Evolutionary conservation across 2,329 filamentous ascomycete species (phyloP), one percentile per base, ranked within the genome.

Genomic region (Talaromyces marneffei): DNA sequence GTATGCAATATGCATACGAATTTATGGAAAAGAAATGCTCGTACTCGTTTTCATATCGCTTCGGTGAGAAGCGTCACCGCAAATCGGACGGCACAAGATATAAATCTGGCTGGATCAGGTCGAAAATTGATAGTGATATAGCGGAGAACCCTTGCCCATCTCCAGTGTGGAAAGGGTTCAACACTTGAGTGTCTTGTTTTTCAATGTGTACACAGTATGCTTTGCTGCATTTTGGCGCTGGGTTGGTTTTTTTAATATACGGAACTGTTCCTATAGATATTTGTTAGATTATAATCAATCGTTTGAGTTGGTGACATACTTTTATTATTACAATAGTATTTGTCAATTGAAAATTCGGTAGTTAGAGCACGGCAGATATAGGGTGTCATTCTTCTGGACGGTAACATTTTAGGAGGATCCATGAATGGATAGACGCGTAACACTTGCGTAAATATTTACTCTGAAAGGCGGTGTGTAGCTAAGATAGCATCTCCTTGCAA

Each of bases 1-100:
- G 76, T 58, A 72, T 75, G 40, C 75, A 78, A 64, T 77, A 70
- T 64, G 46, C 62, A 14, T 69, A 65, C 35, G 61, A 59, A 3
- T 59, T 44, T 12, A 35, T 42, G 42, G 50, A 35, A 9, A 42
- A 60, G 42, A 42, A 25, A 39, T 63, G 61, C 52, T 59, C 61
- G 16, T 63, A 59, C 33, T 60, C 57, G 8, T 63, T 59, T 27
- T 63, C 61, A 18, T 63, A 63, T 39, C 61, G 61, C 42, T 54
- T 63, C 2, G 61, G 61, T 18, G 50, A 60, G 20, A 59, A 33
- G 39, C 48, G 40, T n/a, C 20, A 27, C 20, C 57, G 56, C 14
- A 53, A 53, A 14, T 42, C 57, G 23, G 57, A 60, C 42, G 61
- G 53, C 31, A 63, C 39, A 14, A 44, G 44, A 53, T 56, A 60